These are phyloP conservation scores for Diplodia corticola DNA, from an alignment of 2,329 filamentous ascomycete species.

Conservation along the genomic window DNA sequence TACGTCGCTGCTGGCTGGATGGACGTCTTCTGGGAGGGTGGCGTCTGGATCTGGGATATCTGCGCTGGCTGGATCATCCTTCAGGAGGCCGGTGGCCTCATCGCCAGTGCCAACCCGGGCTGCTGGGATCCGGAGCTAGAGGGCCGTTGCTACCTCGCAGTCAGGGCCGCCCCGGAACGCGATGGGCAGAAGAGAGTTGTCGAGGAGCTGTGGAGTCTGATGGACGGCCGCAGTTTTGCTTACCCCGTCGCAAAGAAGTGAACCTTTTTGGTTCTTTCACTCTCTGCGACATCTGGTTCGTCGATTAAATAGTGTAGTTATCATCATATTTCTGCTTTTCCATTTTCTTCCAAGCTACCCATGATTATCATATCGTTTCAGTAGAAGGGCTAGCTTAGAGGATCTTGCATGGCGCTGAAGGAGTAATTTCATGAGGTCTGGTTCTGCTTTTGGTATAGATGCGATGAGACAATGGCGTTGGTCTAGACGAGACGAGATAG, in stretches of 20 bases:
- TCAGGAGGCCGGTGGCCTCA: constrained; percentile 40
- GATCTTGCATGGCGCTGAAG: neutral
- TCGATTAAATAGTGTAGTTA: neutral
- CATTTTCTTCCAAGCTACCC: no score
- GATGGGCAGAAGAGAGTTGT: constrained; percentile 37
- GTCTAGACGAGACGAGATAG: neutral
- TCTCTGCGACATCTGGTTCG: neutral
- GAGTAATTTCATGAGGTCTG: neutral
- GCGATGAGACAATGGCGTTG: neutral
- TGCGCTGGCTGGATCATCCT: constrained; percentile 42
- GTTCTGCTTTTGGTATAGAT: neutral
- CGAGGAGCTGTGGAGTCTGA: constrained; percentile 38
- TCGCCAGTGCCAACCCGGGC: constrained; percentile 39
- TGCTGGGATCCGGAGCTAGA: constrained; percentile 39
- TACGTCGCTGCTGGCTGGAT: constrained; percentile 40
- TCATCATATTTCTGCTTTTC: no score
- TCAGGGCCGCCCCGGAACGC: constrained; percentile 32
- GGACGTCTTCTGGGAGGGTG: constrained; percentile 42
- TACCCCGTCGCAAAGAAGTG: constrained; percentile 24
- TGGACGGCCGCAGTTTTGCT: constrained; percentile 38
- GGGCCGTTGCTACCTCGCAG: constrained; percentile 38
- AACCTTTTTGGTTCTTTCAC: neutral
- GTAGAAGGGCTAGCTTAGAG: no score
- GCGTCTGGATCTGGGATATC: constrained; percentile 41
- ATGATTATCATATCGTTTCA: no score